These are phyloP conservation scores for Podospora sp. DNA, from an alignment of 495 filamentous ascomycete species.

Conservation along the genomic window DNA sequence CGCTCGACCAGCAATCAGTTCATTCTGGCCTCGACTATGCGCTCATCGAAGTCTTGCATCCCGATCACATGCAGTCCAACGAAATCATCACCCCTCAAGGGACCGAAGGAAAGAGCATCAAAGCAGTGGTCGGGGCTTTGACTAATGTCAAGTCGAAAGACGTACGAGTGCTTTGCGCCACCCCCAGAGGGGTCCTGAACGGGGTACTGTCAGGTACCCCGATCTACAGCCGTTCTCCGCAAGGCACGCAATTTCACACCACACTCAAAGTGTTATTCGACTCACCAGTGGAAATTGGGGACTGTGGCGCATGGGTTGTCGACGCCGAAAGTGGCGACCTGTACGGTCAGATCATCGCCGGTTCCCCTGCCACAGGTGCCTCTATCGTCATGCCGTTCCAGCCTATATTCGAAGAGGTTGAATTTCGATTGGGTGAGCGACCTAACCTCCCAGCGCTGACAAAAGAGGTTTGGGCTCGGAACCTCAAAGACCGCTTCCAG, in stretches of 20 bases:
- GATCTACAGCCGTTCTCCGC: conserved; percentile 7
- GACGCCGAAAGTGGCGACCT: conserved; percentile 9
- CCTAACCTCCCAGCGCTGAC: not conserved
- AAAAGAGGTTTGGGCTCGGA: not conserved
- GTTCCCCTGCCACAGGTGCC: not conserved
- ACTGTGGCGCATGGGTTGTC: conserved; percentile 14
- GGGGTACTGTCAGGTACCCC: conserved; percentile 7
- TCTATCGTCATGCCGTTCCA: conserved; percentile 8
- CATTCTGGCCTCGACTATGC: conserved; percentile 6
- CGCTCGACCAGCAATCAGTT: not conserved
- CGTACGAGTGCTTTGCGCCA: not conserved
- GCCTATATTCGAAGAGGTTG: not conserved
- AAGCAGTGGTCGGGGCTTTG: not conserved
- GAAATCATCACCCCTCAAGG: not conserved
- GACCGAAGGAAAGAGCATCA: not conserved
- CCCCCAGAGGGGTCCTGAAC: conserved; percentile 3
- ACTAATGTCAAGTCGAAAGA: not conserved
- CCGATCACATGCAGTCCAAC: not conserved
- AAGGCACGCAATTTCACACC: not conserved
- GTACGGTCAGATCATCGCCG: conserved; percentile 14
- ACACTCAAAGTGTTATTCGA: conserved; percentile 1
- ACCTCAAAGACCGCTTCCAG: not conserved
- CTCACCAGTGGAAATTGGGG: conserved; percentile 8
- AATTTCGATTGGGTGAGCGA: not conserved
- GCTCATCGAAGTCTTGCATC: conserved; percentile 7